Evolutionary conservation across 164 flowering plant genomes (phyloP), one percentile per base, ranked within the genome.

Genomic region (Liriodendron chinense): DNA sequence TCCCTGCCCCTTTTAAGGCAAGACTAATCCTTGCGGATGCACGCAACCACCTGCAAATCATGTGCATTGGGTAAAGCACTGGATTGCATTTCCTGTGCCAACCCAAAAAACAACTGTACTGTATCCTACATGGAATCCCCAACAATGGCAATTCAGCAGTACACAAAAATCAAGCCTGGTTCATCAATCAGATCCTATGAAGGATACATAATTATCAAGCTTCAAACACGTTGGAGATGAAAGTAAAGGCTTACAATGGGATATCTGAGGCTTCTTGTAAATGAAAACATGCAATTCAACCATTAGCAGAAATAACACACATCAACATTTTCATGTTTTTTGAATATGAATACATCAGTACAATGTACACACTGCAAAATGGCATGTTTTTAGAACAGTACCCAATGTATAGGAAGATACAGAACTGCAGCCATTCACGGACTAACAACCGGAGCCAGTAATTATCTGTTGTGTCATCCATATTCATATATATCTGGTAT

Each of bases 351-450:
- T 14, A 67, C 14, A 9, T 26, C n/a, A 16, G 16, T 25, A 16
- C 14, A 16, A 49, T 3, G 2, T 4, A 16, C 47, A 61, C 2
- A 34, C 43, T 26, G 10, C 14, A 28, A 75, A 34, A 48, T 24
- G 59, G 25, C 23, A 74, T 9, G 53, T 22, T 26, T 64, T n/a
- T 9, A 14, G 43, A 26, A 75, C 91, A 78, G n/a, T 87, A 92
- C 99, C 97, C 98, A 28, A 96, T 86, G 78, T 91, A 93, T 63
- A 91, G 57, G 77, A 93, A 88, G 84, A 93, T 91, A 83, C 92
- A 88, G 68, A 90, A 86, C 23, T 91, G 93, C 61, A 92, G 89
- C 92, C 89, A 89, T 78, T 93, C 98, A 73, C 96, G 88, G 76
- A 92, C 77, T 67, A 92, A 77, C 82, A 92, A 78, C 16, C 96